phyloP scores from a whole-genome alignment of 345 rosid species.

The Hypericum perforatum region DNA sequence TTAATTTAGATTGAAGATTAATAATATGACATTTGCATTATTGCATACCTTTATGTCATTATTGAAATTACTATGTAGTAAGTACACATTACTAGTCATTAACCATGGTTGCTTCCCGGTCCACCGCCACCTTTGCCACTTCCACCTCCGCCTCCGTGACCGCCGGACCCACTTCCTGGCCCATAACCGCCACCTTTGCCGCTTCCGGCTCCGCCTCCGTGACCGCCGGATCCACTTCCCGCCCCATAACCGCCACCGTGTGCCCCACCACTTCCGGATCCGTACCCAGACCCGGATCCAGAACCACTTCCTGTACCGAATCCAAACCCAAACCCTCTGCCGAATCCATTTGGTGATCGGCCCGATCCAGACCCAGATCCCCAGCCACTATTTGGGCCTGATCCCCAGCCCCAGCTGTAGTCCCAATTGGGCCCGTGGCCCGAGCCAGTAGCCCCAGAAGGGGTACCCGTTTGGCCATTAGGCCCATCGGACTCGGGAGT shows the following conservation, averaged over 20 bases:
- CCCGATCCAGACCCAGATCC: constrained; percentile 87
- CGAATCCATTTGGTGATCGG: constrained; percentile 58
- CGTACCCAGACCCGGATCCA: constrained; percentile 42
- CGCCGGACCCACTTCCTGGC: no score
- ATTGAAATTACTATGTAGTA: no score
- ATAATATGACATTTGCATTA: no score
- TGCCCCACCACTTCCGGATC: constrained; percentile 69
- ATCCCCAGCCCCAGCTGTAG: constrained; percentile 86
- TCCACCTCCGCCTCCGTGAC: no score
- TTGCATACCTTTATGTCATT: no score
- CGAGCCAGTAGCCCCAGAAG: constrained; percentile 50
- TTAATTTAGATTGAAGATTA: no score
- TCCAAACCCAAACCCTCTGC: constrained; percentile 66
- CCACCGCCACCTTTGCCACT: no score
- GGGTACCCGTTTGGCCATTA: constrained; percentile 21
- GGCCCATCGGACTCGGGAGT: constrained; percentile 10
- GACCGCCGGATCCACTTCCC: constrained; percentile 53
- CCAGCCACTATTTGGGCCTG: constrained; percentile 63
- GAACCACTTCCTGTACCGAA: constrained; percentile 49
- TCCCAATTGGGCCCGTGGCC: constrained; percentile 78
- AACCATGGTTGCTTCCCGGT: no score
- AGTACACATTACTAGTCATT: no score
- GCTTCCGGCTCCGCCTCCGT: constrained; percentile 26
- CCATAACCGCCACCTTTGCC: no score
- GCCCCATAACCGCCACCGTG: constrained; percentile 62